Conservation (phyloP, 768 basidiomycete genomes). For the Auricularia sp. region DNA sequence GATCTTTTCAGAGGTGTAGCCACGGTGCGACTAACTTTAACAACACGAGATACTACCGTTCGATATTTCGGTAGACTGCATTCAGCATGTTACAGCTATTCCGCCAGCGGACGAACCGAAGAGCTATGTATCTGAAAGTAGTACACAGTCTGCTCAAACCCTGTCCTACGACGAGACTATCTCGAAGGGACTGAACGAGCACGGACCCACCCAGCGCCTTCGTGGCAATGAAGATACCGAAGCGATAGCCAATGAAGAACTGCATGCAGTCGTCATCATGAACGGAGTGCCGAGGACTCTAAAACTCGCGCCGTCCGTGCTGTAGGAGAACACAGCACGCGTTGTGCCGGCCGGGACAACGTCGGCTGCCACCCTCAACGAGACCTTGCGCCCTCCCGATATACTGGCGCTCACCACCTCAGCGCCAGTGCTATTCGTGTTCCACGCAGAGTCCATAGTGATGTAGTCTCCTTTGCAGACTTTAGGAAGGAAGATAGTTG, state of each 20-base stretch:
- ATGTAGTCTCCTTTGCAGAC: neutral
- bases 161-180: too few relatives aligned
- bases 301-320: constrained; percentile 4
- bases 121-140: too few relatives aligned
- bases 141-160: too few relatives aligned
- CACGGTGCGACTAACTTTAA: too few relatives aligned
- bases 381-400: constrained; percentile 4
- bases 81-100: too few relatives aligned
- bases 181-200: constrained; percentile 3
- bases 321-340: constrained; percentile 6
- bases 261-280: constrained; percentile 4
- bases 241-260: constrained; percentile 8
- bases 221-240: constrained; percentile 7
- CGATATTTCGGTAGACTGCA: too few relatives aligned
- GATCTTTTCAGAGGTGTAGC: too few relatives aligned
- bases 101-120: too few relatives aligned
- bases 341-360: neutral
- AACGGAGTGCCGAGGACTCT: constrained; percentile 2
- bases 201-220: constrained; percentile 5
- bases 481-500: neutral
- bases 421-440: constrained; percentile 1
- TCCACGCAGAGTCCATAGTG: constrained; percentile 1
- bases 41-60: too few relatives aligned
- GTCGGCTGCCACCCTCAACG: constrained; percentile 2
- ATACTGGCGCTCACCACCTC: constrained; percentile 2